These are phyloP conservation scores for Exophiala phaeomuriformis DNA, from an alignment of 2,329 filamentous ascomycete species.

Conservation along the genomic window DNA sequence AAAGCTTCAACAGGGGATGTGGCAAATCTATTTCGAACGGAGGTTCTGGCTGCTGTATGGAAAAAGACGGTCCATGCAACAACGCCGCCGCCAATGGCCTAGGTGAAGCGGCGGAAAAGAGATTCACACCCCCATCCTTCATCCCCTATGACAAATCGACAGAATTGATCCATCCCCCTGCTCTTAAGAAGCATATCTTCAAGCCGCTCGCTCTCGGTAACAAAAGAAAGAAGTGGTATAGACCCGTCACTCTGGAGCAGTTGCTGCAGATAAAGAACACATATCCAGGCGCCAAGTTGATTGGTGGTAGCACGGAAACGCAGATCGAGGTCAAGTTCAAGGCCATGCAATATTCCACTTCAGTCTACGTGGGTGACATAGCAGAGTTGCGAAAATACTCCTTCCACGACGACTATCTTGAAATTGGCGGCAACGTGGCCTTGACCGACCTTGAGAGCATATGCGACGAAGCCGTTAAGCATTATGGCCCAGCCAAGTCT, in stretches of 20 bases:
- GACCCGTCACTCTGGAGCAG: slow-evolving; percentile 78
- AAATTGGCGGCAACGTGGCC: slow-evolving; percentile 86
- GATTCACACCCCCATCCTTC: slow-evolving; percentile 80
- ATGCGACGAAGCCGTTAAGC: slow-evolving; percentile 67
- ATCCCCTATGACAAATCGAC: slow-evolving; percentile 92
- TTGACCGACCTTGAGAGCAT: slow-evolving; percentile 86
- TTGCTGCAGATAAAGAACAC: slow-evolving; percentile 84
- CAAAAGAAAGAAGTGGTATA: slow-evolving; percentile 88
- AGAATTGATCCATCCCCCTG: slow-evolving; percentile 87
- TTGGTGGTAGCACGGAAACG: slow-evolving; percentile 92
- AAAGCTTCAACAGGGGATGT: slow-evolving; percentile 67
- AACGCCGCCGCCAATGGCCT: slow-evolving; percentile 33
- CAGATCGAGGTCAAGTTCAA: slow-evolving; percentile 99
- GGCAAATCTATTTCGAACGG: slow-evolving; percentile 52
- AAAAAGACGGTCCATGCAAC: slow-evolving; percentile 63
- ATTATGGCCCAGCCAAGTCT: slow-evolving; percentile 62
- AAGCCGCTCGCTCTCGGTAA: slow-evolving; percentile 83
- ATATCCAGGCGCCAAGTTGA: slow-evolving; percentile 82
- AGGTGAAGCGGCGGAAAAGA: slow-evolving; percentile 41
- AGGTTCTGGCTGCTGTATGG: slow-evolving; percentile 65
- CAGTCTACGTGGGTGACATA: slow-evolving; percentile 90
- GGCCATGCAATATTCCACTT: slow-evolving; percentile 78
- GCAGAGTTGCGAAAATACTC: slow-evolving; percentile 75
- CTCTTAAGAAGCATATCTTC: slow-evolving; percentile 73
- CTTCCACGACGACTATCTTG: slow-evolving; percentile 73